A percentile compares a stretch with the other conserved stretches of the same genome.
phyloP scores from a whole-genome alignment of 164 flowering plant species.

The Houttuynia cordata region DNA sequence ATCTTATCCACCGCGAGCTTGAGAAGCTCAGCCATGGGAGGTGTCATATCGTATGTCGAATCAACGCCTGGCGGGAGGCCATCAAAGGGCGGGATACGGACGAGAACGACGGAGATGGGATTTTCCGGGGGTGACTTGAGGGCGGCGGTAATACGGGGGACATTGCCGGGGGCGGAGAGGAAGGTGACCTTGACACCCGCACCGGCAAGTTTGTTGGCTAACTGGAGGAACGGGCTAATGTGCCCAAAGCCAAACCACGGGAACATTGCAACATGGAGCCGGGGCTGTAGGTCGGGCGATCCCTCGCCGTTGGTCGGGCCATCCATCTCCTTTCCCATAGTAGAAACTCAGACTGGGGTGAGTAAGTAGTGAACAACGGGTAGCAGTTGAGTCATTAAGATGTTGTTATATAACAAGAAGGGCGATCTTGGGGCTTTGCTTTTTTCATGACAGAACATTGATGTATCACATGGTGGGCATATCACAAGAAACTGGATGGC shows the following conservation, averaged over 20 bases:
- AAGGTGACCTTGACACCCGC: slow-evolving; percentile 4
- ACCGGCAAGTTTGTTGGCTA: slow-evolving; percentile 7
- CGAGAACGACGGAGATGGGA: slow-evolving; percentile 1
- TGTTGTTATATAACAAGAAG: no score
- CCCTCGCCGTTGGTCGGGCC: neutral
- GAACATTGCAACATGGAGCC: slow-evolving; percentile 9
- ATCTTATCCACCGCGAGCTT: neutral
- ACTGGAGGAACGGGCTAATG: slow-evolving; percentile 9
- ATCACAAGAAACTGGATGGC: no score
- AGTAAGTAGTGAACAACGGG: no score
- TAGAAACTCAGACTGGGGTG: no score
- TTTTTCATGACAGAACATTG: no score
- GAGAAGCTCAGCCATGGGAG: slow-evolving; percentile 19
- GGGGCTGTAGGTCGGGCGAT: neutral
- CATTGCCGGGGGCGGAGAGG: slow-evolving; percentile 4
- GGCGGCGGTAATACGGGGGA: slow-evolving; percentile 3
- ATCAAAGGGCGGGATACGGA: slow-evolving; percentile 14
- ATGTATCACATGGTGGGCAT: no score
- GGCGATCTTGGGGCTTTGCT: no score
- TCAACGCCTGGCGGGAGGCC: slow-evolving; percentile 14
- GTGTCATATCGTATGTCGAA: slow-evolving; percentile 8
- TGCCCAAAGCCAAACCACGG: slow-evolving; percentile 11
- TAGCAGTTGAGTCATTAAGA: slow-evolving; percentile 9
- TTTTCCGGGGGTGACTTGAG: slow-evolving; percentile 1
- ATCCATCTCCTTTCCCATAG: no score